phyloP scores from a whole-genome alignment of 2,329 filamentous ascomycete genomes.

The Colletotrichum lini region DNA sequence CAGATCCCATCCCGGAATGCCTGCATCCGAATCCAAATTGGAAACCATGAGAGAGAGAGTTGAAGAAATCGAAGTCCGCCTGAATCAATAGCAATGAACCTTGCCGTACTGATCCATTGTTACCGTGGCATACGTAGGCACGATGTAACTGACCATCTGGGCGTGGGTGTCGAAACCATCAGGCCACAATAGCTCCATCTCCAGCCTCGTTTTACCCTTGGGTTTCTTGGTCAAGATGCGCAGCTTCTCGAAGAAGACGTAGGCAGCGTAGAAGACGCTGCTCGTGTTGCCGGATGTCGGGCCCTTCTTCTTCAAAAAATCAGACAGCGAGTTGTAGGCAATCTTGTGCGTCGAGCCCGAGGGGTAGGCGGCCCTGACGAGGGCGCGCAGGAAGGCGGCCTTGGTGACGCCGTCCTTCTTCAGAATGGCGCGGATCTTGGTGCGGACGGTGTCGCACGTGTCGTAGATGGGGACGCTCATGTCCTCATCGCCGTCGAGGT shows the following conservation, averaged over 20 bases:
- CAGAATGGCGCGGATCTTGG: slow-evolving; percentile 68
- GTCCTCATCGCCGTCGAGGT: slow-evolving; percentile 62
- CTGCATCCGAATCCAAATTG: too few relatives aligned
- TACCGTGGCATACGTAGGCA: neutral
- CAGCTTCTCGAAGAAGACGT: slow-evolving; percentile 73
- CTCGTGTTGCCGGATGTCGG: slow-evolving; percentile 63
- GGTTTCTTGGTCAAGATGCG: slow-evolving; percentile 65
- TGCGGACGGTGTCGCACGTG: slow-evolving; percentile 70
- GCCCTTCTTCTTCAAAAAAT: slow-evolving; percentile 67
- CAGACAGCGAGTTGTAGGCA: slow-evolving; percentile 59
- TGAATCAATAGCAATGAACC: neutral
- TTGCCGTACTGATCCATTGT: slow-evolving; percentile 45
- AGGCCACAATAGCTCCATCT: slow-evolving; percentile 62
- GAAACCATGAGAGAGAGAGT: too few relatives aligned
- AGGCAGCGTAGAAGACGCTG: slow-evolving; percentile 66
- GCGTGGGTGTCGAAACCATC: slow-evolving; percentile 47
- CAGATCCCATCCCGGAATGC: too few relatives aligned
- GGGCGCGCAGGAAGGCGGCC: slow-evolving; percentile 65
- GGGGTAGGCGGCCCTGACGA: slow-evolving; percentile 54
- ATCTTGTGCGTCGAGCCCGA: slow-evolving; percentile 56
- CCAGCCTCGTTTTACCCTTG: slow-evolving; percentile 64
- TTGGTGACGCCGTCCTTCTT: slow-evolving; percentile 63
- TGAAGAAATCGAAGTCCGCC: too few relatives aligned
- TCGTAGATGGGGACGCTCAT: slow-evolving; percentile 66
- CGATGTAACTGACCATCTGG: neutral